phyloP scores from a whole-genome alignment of 106 monocot genomes.

The Acanthochlamys bracteata region DNA sequence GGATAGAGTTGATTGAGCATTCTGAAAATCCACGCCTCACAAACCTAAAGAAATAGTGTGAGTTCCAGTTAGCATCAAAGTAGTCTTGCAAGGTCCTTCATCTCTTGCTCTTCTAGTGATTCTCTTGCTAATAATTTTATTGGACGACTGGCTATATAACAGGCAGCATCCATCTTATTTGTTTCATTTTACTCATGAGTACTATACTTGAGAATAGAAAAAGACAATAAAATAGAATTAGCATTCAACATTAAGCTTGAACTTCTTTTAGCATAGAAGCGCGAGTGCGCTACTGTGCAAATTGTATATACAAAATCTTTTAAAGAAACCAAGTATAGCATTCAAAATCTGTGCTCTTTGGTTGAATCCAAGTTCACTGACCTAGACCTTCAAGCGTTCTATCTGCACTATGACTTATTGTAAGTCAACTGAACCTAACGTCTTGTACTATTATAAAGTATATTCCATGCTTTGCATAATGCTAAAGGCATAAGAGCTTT shows the following conservation, averaged over 20 bases:
- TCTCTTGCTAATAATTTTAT: neutral
- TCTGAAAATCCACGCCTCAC: conserved; percentile 55
- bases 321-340: neutral
- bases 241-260: too few relatives aligned
- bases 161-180: neutral
- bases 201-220: neutral
- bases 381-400: too few relatives aligned
- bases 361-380: too few relatives aligned
- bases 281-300: too few relatives aligned
- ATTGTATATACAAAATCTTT: neutral
- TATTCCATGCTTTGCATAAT: too few relatives aligned
- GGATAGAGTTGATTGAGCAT: conserved; percentile 58
- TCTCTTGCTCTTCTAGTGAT: conserved; percentile 20
- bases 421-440: too few relatives aligned
- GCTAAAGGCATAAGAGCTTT: too few relatives aligned
- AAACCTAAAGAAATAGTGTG: conserved; percentile 29
- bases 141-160: neutral
- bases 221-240: neutral
- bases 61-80: too few relatives aligned
- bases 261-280: too few relatives aligned
- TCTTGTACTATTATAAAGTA: too few relatives aligned
- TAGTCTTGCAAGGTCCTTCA: neutral
- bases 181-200: neutral
- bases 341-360: neutral
- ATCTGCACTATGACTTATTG: too few relatives aligned